Conservation (phyloP, 768 basidiomycete genomes). For the Tricholoma sp. region DNA sequence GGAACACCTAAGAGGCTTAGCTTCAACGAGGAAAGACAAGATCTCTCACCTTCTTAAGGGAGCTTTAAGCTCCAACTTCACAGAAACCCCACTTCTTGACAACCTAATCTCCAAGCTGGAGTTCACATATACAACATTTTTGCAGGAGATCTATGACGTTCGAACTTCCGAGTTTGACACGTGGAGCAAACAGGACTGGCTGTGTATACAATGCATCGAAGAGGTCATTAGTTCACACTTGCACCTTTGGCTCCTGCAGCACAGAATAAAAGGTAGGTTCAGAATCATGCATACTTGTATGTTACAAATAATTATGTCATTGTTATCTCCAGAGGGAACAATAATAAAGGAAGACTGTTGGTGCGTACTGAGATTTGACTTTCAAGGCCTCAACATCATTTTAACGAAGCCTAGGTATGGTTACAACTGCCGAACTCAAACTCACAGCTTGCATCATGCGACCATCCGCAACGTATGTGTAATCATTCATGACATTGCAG, state of each 20-base stretch:
- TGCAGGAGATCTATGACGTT: constrained; percentile 12
- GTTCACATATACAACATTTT: constrained; percentile 5
- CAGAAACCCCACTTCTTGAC: background rate
- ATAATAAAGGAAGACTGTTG: constrained; percentile 21
- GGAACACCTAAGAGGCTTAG: constrained; percentile 10
- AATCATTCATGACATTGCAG: background rate
- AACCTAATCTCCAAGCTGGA: background rate
- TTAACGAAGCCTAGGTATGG: constrained; percentile 22
- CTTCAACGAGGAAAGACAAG: background rate
- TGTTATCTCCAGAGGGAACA: constrained; percentile 5
- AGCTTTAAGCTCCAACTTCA: background rate
- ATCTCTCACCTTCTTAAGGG: constrained; percentile 4
- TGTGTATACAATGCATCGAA: constrained; percentile 25
- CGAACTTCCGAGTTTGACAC: constrained; percentile 7
- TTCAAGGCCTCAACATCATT: background rate
- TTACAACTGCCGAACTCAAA: constrained; percentile 25
- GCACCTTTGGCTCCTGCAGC: constrained; percentile 21
- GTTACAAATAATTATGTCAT: background rate
- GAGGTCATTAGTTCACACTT: constrained; percentile 20
- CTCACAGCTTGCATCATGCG: constrained; percentile 18
- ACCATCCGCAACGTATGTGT: constrained; percentile 20
- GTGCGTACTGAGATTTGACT: constrained; percentile 8
- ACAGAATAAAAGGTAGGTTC: constrained; percentile 16
- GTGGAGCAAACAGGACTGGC: constrained; percentile 25
- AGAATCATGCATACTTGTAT: background rate